phyloP scores from a whole-genome alignment of 805 yeast species.

The Spathaspora sp. region DNA sequence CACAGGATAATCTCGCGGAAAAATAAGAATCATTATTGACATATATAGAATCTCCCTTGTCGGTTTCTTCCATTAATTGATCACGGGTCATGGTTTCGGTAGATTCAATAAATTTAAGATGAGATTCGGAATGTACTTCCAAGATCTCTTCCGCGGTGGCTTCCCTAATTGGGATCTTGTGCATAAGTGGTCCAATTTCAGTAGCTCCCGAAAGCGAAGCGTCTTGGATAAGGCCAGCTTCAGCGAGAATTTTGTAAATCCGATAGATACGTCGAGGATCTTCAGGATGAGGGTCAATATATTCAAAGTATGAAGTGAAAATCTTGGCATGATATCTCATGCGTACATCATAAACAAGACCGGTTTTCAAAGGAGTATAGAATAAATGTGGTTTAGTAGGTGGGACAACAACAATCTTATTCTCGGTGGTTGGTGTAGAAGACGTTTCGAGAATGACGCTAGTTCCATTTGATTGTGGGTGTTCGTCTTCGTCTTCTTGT shows the following conservation, averaged over 20 bases:
- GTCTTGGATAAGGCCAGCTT: conserved; percentile 85
- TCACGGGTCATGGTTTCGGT: conserved; percentile 78
- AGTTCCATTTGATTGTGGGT: conserved; percentile 1
- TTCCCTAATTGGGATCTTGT: conserved; percentile 85
- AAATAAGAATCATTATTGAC: conserved; percentile 85
- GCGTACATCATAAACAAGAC: conserved; percentile 91
- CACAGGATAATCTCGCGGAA: conserved; percentile 90
- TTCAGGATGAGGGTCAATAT: conserved; percentile 98
- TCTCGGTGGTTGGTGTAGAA: neutral
- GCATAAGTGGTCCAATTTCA: conserved; percentile 82
- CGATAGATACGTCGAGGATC: conserved; percentile 96
- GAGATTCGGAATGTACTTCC: conserved; percentile 80
- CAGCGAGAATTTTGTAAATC: conserved; percentile 89
- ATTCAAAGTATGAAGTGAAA: conserved; percentile 86
- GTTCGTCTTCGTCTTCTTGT: conserved; percentile 6
- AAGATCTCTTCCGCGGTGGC: conserved; percentile 84
- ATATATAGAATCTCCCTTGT: conserved; percentile 90
- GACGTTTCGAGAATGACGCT: neutral
- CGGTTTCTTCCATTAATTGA: conserved; percentile 75
- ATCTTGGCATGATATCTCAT: conserved; percentile 97
- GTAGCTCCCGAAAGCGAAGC: conserved; percentile 68
- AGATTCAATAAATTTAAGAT: conserved; percentile 68
- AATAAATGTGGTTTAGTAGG: conserved; percentile 61
- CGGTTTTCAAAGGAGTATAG: conserved; percentile 80
- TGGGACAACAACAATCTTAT: conserved; percentile 45